phyloP scores from a whole-genome alignment of 441 rosid genomes.

The Jatropha podagrica region DNA sequence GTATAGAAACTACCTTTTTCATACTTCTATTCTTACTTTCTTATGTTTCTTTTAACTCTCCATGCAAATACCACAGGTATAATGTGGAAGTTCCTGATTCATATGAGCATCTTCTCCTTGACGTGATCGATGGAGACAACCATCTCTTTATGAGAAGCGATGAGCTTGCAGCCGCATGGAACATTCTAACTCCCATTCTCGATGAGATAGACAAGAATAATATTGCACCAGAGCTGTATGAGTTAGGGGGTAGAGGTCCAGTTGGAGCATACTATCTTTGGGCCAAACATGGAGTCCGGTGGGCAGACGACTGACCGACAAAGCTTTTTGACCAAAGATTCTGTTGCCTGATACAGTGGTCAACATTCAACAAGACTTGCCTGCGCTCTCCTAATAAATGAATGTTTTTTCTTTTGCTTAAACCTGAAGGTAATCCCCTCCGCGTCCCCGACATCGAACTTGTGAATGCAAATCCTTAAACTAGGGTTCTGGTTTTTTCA shows the following conservation, averaged over 20 bases:
- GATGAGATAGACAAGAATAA: constrained; percentile 59
- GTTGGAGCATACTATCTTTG: constrained; percentile 69
- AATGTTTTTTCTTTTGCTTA: background rate
- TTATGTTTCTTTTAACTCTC: background rate
- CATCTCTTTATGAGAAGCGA: constrained; percentile 83
- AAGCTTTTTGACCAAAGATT: background rate
- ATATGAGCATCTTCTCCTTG: constrained; percentile 74
- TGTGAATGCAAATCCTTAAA: background rate
- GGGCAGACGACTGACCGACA: constrained; percentile 51
- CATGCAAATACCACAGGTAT: constrained; percentile 42
- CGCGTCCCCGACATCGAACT: background rate
- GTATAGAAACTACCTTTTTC: constrained; percentile 17
- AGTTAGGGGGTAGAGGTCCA: constrained; percentile 80
- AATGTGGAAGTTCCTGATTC: constrained; percentile 73
- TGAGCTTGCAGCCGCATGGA: constrained; percentile 80
- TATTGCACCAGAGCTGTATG: constrained; percentile 60
- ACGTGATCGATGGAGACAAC: constrained; percentile 77
- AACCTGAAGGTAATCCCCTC: no score
- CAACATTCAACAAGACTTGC: background rate
- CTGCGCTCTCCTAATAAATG: background rate
- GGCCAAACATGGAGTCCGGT: constrained; percentile 63
- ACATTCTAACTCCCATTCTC: constrained; percentile 50
- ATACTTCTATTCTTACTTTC: background rate
- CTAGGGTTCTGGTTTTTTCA: background rate
- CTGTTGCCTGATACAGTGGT: background rate